phyloP scores from a whole-genome alignment of 2,329 filamentous ascomycete species.

The Macrophomina pseudophaseolina region DNA sequence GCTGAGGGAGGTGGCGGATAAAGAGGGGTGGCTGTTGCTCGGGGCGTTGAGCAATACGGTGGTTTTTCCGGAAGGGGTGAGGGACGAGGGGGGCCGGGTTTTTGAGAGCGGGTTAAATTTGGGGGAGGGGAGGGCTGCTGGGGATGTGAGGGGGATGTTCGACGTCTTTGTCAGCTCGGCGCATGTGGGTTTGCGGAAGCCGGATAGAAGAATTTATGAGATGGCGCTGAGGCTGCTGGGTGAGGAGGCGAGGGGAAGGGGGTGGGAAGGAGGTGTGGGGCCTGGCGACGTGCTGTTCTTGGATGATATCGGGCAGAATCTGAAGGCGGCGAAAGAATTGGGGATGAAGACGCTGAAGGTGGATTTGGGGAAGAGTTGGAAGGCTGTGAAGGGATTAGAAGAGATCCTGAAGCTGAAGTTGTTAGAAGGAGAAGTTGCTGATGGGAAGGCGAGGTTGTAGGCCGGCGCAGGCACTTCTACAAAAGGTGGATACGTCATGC shows the following conservation, averaged over 20 bases:
- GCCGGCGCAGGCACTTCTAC: background rate
- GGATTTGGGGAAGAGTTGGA: slow-evolving; percentile 73
- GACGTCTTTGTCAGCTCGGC: slow-evolving; percentile 88
- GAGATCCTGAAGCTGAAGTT: slow-evolving; percentile 70
- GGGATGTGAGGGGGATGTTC: slow-evolving; percentile 56
- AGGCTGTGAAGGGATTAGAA: slow-evolving; percentile 85
- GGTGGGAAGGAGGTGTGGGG: slow-evolving; percentile 63
- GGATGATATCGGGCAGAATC: slow-evolving; percentile 92
- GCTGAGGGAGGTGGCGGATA: slow-evolving; percentile 48
- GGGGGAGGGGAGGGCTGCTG: background rate
- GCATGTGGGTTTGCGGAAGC: slow-evolving; percentile 86
- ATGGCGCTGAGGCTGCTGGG: slow-evolving; percentile 62
- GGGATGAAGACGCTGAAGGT: slow-evolving; percentile 90
- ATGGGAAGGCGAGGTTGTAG: slow-evolving; percentile 14
- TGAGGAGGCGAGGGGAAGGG: slow-evolving; percentile 2
- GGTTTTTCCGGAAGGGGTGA: slow-evolving; percentile 78
- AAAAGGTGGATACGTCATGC: background rate
- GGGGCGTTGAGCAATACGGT: slow-evolving; percentile 90
- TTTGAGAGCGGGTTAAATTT: slow-evolving; percentile 30
- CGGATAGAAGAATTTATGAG: slow-evolving; percentile 80
- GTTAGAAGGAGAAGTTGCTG: background rate
- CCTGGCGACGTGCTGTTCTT: slow-evolving; percentile 75
- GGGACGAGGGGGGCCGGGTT: slow-evolving; percentile 60
- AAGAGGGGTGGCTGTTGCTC: slow-evolving; percentile 48
- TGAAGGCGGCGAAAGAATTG: slow-evolving; percentile 75